Evolutionary conservation across 495 filamentous ascomycete genomes (phyloP).

Genomic region (Podospora pseudoanserina): DNA sequence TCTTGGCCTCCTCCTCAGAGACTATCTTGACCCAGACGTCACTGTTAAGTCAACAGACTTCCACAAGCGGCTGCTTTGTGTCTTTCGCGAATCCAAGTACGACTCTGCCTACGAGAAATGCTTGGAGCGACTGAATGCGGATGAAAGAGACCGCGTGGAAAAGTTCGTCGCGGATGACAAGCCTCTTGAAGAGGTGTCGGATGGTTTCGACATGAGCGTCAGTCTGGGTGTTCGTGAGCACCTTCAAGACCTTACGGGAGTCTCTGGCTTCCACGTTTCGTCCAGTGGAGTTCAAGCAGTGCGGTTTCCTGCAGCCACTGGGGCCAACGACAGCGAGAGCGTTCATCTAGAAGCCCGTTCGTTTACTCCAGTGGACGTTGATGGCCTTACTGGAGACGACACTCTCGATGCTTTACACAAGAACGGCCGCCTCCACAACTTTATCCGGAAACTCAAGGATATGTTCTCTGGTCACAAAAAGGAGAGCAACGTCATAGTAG

Average conservation of each 20-base stretch:
- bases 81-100: slow-evolving; percentile 11
- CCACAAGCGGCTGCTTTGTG: slow-evolving; percentile 11
- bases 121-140: not conserved
- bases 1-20: not conserved
- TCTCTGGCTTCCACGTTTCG: not conserved
- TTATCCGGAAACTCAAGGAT: not conserved
- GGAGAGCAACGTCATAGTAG: not conserved
- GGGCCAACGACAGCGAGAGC: not conserved
- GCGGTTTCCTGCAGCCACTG: not conserved
- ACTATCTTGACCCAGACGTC: not conserved
- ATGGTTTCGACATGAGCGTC: slow-evolving; percentile 8
- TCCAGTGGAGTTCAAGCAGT: not conserved
- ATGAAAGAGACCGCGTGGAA: not conserved
- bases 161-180: not conserved
- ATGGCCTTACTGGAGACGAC: not conserved
- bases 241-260: slow-evolving; percentile 4
- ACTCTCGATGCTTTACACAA: not conserved
- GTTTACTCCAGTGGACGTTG: not conserved
- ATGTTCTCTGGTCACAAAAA: not conserved
- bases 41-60: not conserved
- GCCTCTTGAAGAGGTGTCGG: slow-evolving; percentile 2
- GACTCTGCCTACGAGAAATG: slow-evolving; percentile 13
- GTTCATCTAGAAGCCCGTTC: not conserved
- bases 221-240: slow-evolving; percentile 16
- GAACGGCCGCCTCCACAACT: not conserved